These are phyloP conservation scores for Moesziomyces antarcticus DNA, from an alignment of 1,284 basidiomycete species.

Conservation along the genomic window DNA sequence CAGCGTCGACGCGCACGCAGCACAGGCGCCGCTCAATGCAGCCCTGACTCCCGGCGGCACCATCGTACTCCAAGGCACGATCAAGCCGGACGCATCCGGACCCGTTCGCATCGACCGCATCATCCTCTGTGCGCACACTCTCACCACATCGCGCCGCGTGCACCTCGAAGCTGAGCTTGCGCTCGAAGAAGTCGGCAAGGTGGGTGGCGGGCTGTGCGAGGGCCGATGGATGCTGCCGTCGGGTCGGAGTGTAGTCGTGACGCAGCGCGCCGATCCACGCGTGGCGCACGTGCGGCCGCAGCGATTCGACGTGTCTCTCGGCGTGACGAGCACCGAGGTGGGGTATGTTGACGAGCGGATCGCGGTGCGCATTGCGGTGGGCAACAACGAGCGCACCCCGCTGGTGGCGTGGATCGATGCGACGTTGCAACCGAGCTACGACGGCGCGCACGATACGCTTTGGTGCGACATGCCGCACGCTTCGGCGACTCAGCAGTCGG, in stretches of 20 bases:
- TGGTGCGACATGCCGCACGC: background rate
- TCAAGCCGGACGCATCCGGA: no score
- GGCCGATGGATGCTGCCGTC: conserved; percentile 13
- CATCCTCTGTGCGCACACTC: no score
- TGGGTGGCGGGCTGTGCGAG: background rate
- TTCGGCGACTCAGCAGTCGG: background rate
- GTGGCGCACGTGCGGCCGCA: conserved; percentile 8
- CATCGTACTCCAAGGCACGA: conserved; percentile 8
- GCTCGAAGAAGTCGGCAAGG: background rate
- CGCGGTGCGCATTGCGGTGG: conserved; percentile 13
- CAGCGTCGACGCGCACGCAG: background rate
- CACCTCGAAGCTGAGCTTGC: no score
- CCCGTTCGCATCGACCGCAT: no score
- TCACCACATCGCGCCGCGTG: no score
- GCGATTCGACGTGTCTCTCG: conserved; percentile 12
- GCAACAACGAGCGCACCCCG: conserved; percentile 18
- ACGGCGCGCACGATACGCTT: conserved; percentile 22
- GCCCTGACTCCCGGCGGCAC: background rate
- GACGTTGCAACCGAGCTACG: conserved; percentile 30
- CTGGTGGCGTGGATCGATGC: conserved; percentile 18
- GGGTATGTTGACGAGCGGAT: conserved; percentile 31
- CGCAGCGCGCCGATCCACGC: conserved; percentile 10
- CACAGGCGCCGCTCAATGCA: conserved; percentile 1
- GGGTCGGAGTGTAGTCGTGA: conserved; percentile 1
- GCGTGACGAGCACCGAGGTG: background rate